Conservation (phyloP, 495 filamentous ascomycete species). For the Mycothermus thermophilus region DNA sequence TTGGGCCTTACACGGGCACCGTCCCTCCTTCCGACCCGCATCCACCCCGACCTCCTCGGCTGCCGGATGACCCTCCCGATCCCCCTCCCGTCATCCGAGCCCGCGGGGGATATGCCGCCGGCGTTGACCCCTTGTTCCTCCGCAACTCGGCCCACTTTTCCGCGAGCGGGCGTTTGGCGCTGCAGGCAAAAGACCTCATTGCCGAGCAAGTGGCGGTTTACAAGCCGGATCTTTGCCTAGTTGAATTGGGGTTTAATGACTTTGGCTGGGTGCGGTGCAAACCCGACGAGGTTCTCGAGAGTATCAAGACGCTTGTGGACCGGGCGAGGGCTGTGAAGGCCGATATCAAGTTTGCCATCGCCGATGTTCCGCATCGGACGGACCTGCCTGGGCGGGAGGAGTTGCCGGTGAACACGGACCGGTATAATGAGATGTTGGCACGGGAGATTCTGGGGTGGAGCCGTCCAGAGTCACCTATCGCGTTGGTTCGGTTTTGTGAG, state of each 20-base stretch:
- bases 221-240: slow-evolving; percentile 22
- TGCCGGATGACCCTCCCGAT: slow-evolving; percentile 5
- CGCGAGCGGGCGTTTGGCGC: slow-evolving; percentile 14
- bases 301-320: slow-evolving; percentile 14
- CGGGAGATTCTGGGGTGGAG: slow-evolving; percentile 9
- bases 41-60: slow-evolving; percentile 10
- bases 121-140: slow-evolving; percentile 13
- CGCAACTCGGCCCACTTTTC: slow-evolving; percentile 12
- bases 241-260: slow-evolving; percentile 28
- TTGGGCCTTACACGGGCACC: slow-evolving; percentile 25
- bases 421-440: slow-evolving; percentile 18
- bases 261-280: slow-evolving; percentile 19
- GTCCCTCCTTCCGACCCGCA: slow-evolving; percentile 6
- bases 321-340: slow-evolving; percentile 13
- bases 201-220: slow-evolving; percentile 28
- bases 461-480: slow-evolving; percentile 13
- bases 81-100: slow-evolving; percentile 1
- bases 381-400: slow-evolving; percentile 10
- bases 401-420: slow-evolving; percentile 12
- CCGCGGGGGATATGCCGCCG: slow-evolving; percentile 17
- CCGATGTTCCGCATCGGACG: slow-evolving; percentile 18
- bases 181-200: slow-evolving; percentile 25
- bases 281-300: slow-evolving; percentile 10
- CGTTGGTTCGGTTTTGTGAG: slow-evolving; percentile 14
- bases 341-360: slow-evolving; percentile 18